A percentile compares a stretch with the other conserved stretches of the same genome.
These are phyloP conservation scores for Elaeis guineensis DNA, from an alignment of 176 grass and related monocot genomes.

Conservation along the genomic window DNA sequence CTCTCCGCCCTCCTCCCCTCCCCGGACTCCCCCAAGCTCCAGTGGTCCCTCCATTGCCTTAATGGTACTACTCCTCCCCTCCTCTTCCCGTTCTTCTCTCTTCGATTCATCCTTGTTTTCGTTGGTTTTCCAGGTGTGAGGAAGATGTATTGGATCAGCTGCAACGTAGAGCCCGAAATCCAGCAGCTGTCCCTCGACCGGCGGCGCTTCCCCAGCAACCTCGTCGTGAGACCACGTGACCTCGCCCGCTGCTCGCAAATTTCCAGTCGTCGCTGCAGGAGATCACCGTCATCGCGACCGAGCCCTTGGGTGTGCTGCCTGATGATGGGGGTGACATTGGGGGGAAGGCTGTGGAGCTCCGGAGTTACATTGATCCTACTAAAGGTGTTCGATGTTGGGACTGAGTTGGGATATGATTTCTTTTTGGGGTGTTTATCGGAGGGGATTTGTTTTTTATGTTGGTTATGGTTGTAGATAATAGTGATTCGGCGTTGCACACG, in stretches of 20 bases:
- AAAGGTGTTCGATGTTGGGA: constrained; percentile 33
- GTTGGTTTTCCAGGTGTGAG: constrained; percentile 34
- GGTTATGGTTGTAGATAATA: constrained; percentile 46
- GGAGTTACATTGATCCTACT: constrained; percentile 79
- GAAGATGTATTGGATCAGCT: constrained; percentile 80
- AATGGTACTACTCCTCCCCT: constrained; percentile 30
- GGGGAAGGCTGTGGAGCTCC: constrained; percentile 79
- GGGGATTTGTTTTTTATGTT: not conserved
- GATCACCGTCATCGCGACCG: constrained; percentile 76
- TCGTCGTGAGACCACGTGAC: constrained; percentile 60
- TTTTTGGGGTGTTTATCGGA: not conserved
- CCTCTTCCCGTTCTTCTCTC: constrained; percentile 9
- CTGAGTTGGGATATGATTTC: not conserved
- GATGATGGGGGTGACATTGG: constrained; percentile 29
- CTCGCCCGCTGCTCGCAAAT: constrained; percentile 67
- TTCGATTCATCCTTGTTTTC: constrained; percentile 6
- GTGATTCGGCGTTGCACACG: constrained; percentile 74
- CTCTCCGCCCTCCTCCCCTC: constrained; percentile 39
- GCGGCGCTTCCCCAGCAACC: constrained; percentile 50
- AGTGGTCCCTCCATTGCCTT: constrained; percentile 68
- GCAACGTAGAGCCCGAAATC: constrained; percentile 61
- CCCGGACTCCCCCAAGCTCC: constrained; percentile 60
- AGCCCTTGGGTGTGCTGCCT: constrained; percentile 26
- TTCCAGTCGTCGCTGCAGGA: constrained; percentile 96
- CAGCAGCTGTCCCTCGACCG: constrained; percentile 65